Evolutionary conservation across 371 early-diverging fungal genomes (phyloP).

Genomic region (Dentiscutata heterogama): DNA sequence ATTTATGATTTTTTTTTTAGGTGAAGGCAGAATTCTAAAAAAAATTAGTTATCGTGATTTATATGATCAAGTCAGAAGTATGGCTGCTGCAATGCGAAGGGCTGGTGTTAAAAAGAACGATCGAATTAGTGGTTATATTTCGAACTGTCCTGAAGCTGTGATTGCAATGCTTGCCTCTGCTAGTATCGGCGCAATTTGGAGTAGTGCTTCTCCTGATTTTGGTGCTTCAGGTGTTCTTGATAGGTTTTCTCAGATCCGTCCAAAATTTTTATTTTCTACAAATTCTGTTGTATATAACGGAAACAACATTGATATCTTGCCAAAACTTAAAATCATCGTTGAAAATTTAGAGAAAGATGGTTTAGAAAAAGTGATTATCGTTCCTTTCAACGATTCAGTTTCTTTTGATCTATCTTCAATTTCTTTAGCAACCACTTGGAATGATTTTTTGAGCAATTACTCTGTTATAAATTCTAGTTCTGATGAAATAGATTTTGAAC

Average conservation of each 20-base stretch:
- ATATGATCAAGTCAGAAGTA: conserved; percentile 74
- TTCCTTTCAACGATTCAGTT: conserved; percentile 64
- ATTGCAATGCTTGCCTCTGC: conserved; percentile 94
- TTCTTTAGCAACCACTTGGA: conserved; percentile 46
- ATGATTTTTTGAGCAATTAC: conserved; percentile 7
- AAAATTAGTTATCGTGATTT: conserved; percentile 82
- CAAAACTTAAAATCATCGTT: conserved; percentile 79
- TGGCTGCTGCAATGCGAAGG: conserved; percentile 77
- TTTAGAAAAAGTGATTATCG: conserved; percentile 78
- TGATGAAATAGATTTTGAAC: conserved; percentile 71
- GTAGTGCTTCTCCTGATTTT: conserved; percentile 95
- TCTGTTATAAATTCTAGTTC: not conserved
- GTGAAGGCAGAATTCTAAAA: not conserved
- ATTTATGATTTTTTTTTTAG: not conserved
- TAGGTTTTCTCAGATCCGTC: conserved; percentile 94
- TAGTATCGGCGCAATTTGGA: conserved; percentile 97
- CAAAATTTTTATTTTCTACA: conserved; percentile 92
- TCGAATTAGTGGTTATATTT: conserved; percentile 93
- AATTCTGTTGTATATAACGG: conserved; percentile 93
- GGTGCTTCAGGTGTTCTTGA: conserved; percentile 93
- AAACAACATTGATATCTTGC: conserved; percentile 82
- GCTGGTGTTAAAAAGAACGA: conserved; percentile 87
- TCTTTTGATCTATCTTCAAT: conserved; percentile 56
- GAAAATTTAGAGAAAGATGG: conserved; percentile 63
- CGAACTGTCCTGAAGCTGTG: conserved; percentile 90